Conservation (phyloP, 2,329 filamentous ascomycete genomes). For the Aspergillus persii region DNA sequence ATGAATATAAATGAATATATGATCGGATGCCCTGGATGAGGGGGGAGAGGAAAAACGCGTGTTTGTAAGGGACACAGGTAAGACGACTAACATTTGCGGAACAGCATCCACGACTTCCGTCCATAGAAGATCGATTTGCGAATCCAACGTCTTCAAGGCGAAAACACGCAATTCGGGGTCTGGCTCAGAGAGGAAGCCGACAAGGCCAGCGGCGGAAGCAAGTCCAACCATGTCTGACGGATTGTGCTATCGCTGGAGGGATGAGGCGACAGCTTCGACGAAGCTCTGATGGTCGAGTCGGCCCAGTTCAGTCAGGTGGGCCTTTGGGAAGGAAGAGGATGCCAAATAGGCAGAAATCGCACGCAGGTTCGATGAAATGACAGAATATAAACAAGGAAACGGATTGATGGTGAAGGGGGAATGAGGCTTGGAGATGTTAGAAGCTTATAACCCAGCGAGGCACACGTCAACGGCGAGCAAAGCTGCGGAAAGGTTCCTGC, state of each 20-base stretch:
- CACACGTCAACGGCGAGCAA: conserved; percentile 34
- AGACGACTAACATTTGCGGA: conserved; percentile 76
- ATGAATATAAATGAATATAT: not conserved
- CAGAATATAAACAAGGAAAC: conserved; percentile 20
- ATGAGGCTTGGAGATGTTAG: conserved; percentile 10
- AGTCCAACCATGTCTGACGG: conserved; percentile 74
- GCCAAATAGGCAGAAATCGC: conserved; percentile 21
- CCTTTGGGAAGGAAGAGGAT: conserved; percentile 14
- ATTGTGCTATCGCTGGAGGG: conserved; percentile 26
- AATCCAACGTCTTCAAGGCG: conserved; percentile 90
- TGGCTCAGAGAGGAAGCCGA: conserved; percentile 93
- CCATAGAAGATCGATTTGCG: conserved; percentile 96
- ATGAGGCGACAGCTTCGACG: conserved; percentile 33
- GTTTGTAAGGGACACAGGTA: not conserved
- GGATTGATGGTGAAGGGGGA: conserved; percentile 13
- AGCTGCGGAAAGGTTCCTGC: conserved; percentile 30
- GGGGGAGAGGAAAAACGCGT: not conserved
- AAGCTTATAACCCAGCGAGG: conserved; percentile 21
- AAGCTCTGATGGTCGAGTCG: conserved; percentile 25
- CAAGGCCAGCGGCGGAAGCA: conserved; percentile 88
- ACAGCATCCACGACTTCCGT: conserved; percentile 92
- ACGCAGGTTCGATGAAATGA: conserved; percentile 19
- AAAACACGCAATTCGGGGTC: conserved; percentile 93
- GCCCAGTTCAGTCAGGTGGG: conserved; percentile 15
- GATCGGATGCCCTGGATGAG: not conserved